Evolutionary conservation across 75 land plant species (phyloP).

Genomic region (Picea glauca): DNA sequence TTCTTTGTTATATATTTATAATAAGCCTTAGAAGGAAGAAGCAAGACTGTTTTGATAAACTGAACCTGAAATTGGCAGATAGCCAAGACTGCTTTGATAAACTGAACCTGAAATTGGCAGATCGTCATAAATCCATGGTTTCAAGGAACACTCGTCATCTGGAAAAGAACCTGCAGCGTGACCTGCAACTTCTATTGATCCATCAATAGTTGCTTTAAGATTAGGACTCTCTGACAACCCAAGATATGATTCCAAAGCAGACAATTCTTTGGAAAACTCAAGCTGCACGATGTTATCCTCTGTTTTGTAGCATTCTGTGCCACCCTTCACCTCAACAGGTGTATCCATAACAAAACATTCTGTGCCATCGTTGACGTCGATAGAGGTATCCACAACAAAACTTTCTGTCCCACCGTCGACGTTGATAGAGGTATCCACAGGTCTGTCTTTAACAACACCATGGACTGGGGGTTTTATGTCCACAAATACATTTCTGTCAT

Average conservation of each 20-base stretch:
- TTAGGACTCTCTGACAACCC: not conserved
- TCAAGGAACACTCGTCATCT: not conserved
- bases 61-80: not conserved
- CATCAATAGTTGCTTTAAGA: too few species aligned
- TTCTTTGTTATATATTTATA: not conserved
- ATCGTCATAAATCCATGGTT: not conserved
- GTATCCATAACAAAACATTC: not conserved
- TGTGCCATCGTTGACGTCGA: not conserved
- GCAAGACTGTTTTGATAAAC: not conserved
- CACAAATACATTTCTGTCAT: not conserved
- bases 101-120: not conserved
- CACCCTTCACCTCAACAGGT: not conserved
- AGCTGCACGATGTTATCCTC: not conserved
- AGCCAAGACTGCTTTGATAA: not conserved
- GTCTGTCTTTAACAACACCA: not conserved
- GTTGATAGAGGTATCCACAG: not conserved
- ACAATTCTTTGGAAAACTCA: not conserved
- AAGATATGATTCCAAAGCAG: not conserved
- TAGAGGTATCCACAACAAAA: not conserved
- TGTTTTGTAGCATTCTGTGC: not conserved
- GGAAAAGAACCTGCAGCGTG: not conserved
- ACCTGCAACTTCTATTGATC: too few species aligned
- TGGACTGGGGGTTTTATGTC: too few species aligned
- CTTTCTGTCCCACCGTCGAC: not conserved
- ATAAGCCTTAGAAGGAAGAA: not conserved